Base-by-base conservation (phyloP, 2,329 filamentous ascomycete species). In the Alternaria longipes region DNA sequence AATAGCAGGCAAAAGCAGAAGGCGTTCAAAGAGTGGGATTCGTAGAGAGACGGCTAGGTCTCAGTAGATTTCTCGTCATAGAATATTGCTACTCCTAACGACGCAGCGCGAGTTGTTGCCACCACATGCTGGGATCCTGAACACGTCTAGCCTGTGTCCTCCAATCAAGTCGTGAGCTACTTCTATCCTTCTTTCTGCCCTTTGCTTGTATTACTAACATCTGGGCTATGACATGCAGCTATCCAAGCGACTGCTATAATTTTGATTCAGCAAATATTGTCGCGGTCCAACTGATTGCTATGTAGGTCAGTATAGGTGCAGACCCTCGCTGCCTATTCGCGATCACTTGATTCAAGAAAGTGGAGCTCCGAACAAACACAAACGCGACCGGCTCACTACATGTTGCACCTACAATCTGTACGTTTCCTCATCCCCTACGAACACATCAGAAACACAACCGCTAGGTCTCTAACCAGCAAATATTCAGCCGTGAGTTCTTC, bases 1-100 rank as follows among this genome's bases (percentile, higher is more conserved):
- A 94, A 94, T 72, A 92, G 89, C 66, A 80, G 91, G 65, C 89
- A 93, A 79, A 89, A 90, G 79, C 91, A 93, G 77, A 94, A 93
- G 77, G 68, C 67, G 14, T 78, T 76, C 44, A 77, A 75, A 47
- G 74, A 78, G 54, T 78, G 74, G 75, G 54, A 49, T 9, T 51
- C 60, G 8, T 69, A 71, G 63, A 51, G 30, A 2, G 20, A n/a
- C 6, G 12, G 46, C 18, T n/a, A 22, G 8, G 12, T 34, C 28
- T 8, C 8, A 16, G 22, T 18, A 28, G 42, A 6, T 14, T 5
- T 28, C 8, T 28, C 5, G 22, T 7, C 8, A 45, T 16, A 45
- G 24, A 26, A 45, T 28, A 28, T 16, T 8, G 28, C n/a, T n/a
- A 6, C 22, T 24, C 4, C 20, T 16, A n/a, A 9, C 5, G 14